Percentiles rank a stretch among this genome's conserved stretches.
These are phyloP conservation scores for Coccomyxa sp. DNA, from an alignment of 139 green algal genomes.

Conservation along the genomic window DNA sequence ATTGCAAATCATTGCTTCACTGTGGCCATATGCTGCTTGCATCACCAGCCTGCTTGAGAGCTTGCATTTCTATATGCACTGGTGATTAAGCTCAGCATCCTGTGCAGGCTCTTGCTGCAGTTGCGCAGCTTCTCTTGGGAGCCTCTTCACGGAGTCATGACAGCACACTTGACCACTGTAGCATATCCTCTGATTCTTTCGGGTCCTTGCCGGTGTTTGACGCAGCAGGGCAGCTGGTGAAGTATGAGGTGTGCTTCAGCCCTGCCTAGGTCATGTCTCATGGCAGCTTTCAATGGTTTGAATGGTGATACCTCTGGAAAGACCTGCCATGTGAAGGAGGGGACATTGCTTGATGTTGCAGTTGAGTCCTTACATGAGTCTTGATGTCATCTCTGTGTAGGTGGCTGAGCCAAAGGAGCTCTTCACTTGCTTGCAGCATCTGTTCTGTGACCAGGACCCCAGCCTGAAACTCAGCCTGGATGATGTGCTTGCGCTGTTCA, in stretches of 20 bases:
- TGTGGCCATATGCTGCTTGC: too few relatives aligned
- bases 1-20: too few relatives aligned
- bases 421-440: slow-evolving; percentile 18
- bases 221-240: slow-evolving; percentile 18
- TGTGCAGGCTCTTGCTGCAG: neutral
- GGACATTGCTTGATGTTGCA: neutral
- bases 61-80: neutral
- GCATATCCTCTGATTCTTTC: slow-evolving; percentile 29
- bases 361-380: too few relatives aligned
- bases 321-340: neutral
- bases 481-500: slow-evolving; percentile 23
- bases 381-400: neutral
- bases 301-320: neutral
- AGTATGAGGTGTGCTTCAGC: slow-evolving; percentile 17
- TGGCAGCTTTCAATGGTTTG: too few relatives aligned
- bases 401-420: slow-evolving; percentile 14
- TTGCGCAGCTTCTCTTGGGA: neutral
- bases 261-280: neutral
- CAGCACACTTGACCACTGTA: slow-evolving; percentile 12
- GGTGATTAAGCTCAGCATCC: neutral
- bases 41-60: neutral
- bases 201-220: slow-evolving; percentile 42
- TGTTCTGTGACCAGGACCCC: too few relatives aligned
- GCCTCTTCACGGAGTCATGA: too few relatives aligned
- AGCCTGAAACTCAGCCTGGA: slow-evolving; percentile 9